A percentile compares a stretch with the other conserved stretches of the same genome.
phyloP scores from a whole-genome alignment of 2,329 filamentous ascomycete genomes.

The Pseudophaeomoniella oleicola region DNA sequence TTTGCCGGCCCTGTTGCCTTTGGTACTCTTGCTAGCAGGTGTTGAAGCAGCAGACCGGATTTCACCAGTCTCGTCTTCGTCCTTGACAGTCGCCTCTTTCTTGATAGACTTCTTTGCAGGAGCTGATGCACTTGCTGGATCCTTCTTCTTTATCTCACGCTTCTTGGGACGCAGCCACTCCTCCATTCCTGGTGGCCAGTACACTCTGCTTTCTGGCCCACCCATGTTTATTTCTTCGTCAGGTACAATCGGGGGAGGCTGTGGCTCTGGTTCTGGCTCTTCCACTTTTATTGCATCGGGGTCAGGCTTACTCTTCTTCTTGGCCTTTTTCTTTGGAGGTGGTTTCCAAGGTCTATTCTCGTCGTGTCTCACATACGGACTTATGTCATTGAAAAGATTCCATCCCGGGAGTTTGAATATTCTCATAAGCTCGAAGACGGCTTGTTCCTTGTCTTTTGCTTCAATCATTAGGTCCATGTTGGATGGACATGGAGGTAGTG shows the following conservation, averaged over 20 bases:
- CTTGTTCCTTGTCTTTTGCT: constrained; percentile 95
- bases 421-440: constrained; percentile 86
- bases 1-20: constrained; percentile 19
- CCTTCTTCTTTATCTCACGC: constrained; percentile 45
- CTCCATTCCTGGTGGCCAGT: constrained; percentile 82
- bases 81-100: neutral
- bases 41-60: neutral
- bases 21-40: constrained; percentile 1
- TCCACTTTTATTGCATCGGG: constrained; percentile 21
- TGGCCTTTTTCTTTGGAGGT: constrained; percentile 22
- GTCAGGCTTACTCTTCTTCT: constrained; percentile 22
- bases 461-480: constrained; percentile 98
- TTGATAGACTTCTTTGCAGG: constrained; percentile 11
- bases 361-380: constrained; percentile 63
- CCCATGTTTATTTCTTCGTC: constrained; percentile 74
- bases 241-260: constrained; percentile 32
- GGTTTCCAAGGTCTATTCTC: constrained; percentile 49
- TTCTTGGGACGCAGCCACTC: constrained; percentile 79
- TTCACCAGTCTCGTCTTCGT: neutral
- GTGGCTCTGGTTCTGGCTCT: constrained; percentile 27
- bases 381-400: constrained; percentile 58
- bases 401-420: constrained; percentile 72
- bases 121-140: constrained; percentile 16
- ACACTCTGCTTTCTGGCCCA: constrained; percentile 65
- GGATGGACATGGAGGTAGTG: constrained; percentile 64